A percentile compares a stretch with the other conserved stretches of the same genome.
These are phyloP conservation scores for Lecanicillium sp. DNA, from an alignment of 2,329 filamentous ascomycete genomes.

Conservation along the genomic window DNA sequence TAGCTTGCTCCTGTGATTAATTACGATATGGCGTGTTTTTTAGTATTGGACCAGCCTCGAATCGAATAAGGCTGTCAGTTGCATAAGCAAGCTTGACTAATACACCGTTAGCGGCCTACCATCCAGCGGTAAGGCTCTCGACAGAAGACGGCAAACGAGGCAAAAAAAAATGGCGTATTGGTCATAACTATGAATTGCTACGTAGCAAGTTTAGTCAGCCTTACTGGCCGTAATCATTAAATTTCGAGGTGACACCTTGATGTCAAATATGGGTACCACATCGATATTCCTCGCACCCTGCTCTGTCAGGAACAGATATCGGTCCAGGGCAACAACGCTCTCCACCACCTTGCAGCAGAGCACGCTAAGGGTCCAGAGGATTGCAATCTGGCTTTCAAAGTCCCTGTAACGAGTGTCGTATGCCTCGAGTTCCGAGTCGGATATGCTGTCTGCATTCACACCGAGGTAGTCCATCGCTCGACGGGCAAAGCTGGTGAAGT, in stretches of 20 bases:
- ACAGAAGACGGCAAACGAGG: too few species aligned
- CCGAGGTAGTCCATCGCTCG: constrained; percentile 17
- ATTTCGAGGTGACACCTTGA: constrained; percentile 17
- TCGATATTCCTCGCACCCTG: constrained; percentile 14
- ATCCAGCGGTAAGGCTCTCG: too few species aligned
- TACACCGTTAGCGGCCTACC: too few species aligned
- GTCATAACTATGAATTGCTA: too few species aligned
- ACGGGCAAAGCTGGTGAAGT: constrained; percentile 17
- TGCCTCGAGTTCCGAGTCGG: constrained; percentile 12
- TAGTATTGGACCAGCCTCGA: too few species aligned
- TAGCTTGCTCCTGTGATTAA: too few species aligned
- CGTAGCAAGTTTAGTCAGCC: too few species aligned
- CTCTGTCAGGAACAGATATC: constrained; percentile 22
- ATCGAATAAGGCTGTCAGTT: too few species aligned
- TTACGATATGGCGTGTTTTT: too few species aligned
- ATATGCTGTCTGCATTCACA: constrained; percentile 11
- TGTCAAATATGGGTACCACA: constrained; percentile 19
- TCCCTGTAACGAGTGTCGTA: constrained; percentile 18
- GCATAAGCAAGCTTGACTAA: too few species aligned
- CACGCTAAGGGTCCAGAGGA: constrained; percentile 23
- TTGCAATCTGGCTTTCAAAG: constrained; percentile 19
- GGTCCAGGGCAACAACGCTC: constrained; percentile 22
- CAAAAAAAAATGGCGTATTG: too few species aligned
- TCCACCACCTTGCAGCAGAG: constrained; percentile 25
- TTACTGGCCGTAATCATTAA: constrained; percentile 10